These are phyloP conservation scores for Aspergillus jensenii DNA, from an alignment of 2,329 filamentous ascomycete genomes.

Conservation along the genomic window DNA sequence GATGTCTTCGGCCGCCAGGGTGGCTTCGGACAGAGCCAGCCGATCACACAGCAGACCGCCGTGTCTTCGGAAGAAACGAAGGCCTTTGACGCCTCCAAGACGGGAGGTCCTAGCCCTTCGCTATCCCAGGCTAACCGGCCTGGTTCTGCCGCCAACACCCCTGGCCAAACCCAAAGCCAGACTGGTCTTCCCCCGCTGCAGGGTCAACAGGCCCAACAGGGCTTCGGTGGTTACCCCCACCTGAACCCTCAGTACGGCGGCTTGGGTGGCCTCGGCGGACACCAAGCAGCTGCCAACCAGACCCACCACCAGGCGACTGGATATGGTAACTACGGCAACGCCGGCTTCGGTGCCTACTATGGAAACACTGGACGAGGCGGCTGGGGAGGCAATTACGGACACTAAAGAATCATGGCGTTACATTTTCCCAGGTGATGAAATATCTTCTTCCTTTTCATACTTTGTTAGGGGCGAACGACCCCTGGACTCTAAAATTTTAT, in stretches of 20 bases:
- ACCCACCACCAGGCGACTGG: conserved; percentile 42
- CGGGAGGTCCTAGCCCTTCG: conserved; percentile 59
- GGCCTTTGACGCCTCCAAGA: conserved; percentile 58
- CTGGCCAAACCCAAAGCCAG: conserved; percentile 51
- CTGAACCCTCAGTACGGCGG: conserved; percentile 55
- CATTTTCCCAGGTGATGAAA: conserved; percentile 27
- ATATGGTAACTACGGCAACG: conserved; percentile 44
- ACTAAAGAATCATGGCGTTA: conserved; percentile 36
- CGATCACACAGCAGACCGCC: conserved; percentile 50
- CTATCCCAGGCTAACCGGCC: conserved; percentile 63
- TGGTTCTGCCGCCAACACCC: conserved; percentile 62
- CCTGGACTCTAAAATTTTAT: conserved; percentile 15
- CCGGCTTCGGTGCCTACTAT: conserved; percentile 46
- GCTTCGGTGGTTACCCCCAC: conserved; percentile 58
- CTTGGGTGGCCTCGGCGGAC: conserved; percentile 41
- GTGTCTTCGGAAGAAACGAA: conserved; percentile 56
- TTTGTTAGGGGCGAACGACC: conserved; percentile 14
- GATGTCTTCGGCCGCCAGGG: conserved; percentile 62
- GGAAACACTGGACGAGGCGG: conserved; percentile 44
- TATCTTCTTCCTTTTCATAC: conserved; percentile 26
- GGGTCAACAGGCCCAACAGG: conserved; percentile 54
- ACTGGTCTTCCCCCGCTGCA: conserved; percentile 55
- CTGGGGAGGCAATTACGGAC: conserved; percentile 49
- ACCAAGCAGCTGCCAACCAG: conserved; percentile 42
- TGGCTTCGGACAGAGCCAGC: conserved; percentile 57